Evolutionary conservation across 495 filamentous ascomycete species (phyloP).

Genomic region (Tuber umbilicatum): DNA sequence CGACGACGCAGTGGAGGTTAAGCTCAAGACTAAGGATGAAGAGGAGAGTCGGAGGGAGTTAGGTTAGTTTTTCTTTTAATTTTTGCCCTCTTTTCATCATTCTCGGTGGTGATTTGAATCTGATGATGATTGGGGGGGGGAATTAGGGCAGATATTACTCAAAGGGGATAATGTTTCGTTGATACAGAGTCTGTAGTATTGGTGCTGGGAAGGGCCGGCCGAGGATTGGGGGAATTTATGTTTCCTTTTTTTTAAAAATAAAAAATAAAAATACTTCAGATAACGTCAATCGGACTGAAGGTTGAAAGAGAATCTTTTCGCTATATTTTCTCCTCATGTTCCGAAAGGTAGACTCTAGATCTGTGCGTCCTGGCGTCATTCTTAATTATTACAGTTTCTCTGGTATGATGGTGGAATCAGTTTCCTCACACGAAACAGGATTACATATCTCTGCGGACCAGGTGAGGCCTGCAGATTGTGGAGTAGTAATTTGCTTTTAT

Average conservation of each 20-base stretch:
- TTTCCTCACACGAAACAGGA: not conserved
- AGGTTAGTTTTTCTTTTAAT: slow-evolving; percentile 54
- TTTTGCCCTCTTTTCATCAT: not conserved
- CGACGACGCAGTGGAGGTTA: slow-evolving; percentile 90
- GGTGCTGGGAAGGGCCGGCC: not conserved
- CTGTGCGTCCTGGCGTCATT: too few species aligned
- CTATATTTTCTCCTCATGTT: too few species aligned
- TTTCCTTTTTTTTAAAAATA: not conserved
- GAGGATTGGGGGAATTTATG: slow-evolving; percentile 6
- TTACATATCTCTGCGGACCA: not conserved
- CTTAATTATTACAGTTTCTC: too few species aligned
- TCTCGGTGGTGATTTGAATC: not conserved
- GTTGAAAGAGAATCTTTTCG: not conserved
- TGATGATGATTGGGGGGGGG: slow-evolving; percentile 29
- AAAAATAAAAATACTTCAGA: not conserved
- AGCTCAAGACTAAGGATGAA: slow-evolving; percentile 70
- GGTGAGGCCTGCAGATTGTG: not conserved
- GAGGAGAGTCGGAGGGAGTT: slow-evolving; percentile 70
- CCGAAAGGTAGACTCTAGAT: too few species aligned
- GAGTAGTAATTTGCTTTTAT: not conserved
- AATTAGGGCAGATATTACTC: slow-evolving; percentile 81
- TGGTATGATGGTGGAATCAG: not conserved
- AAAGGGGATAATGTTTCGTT: slow-evolving; percentile 97
- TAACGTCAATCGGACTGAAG: not conserved
- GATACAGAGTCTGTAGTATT: slow-evolving; percentile 65